Evolutionary conservation across 2,329 filamentous ascomycete species (phyloP).

Genomic region (Didymella glomerata): DNA sequence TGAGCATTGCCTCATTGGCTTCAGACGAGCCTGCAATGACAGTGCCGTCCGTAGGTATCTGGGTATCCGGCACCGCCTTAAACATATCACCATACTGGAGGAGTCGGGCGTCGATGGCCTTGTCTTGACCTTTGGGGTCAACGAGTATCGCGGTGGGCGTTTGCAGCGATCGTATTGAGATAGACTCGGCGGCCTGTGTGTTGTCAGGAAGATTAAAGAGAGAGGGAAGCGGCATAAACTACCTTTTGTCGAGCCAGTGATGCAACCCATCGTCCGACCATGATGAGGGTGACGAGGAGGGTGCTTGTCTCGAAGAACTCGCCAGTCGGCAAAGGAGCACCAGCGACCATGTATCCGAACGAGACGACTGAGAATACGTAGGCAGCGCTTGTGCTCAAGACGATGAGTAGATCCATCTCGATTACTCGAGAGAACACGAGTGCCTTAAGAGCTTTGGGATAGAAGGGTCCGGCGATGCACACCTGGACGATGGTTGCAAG

Average conservation of each 20-base stretch:
- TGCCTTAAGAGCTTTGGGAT: constrained; percentile 68
- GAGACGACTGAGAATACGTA: constrained; percentile 68
- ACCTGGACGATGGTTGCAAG: constrained; percentile 74
- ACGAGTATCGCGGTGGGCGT: constrained; percentile 61
- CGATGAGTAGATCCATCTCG: constrained; percentile 75
- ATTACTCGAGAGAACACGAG: constrained; percentile 67
- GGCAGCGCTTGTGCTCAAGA: constrained; percentile 71
- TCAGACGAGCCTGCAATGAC: constrained; percentile 70
- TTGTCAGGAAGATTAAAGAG: neutral
- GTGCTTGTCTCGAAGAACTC: constrained; percentile 66
- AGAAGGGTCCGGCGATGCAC: constrained; percentile 71
- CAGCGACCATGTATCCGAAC: constrained; percentile 53
- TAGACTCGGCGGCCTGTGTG: constrained; percentile 55
- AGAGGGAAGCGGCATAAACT: neutral
- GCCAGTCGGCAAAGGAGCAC: constrained; percentile 52
- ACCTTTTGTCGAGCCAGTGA: constrained; percentile 57
- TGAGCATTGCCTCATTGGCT: constrained; percentile 79
- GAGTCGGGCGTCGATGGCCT: constrained; percentile 70
- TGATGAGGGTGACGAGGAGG: constrained; percentile 62
- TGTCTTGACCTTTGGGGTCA: constrained; percentile 46
- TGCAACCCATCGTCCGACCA: constrained; percentile 60
- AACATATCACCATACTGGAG: constrained; percentile 77
- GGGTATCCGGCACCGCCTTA: constrained; percentile 66
- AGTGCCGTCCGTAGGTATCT: constrained; percentile 73
- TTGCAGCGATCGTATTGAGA: constrained; percentile 67